These are phyloP conservation scores for Liquidambar formosana DNA, from an alignment of 164 flowering plant genomes.

Conservation along the genomic window DNA sequence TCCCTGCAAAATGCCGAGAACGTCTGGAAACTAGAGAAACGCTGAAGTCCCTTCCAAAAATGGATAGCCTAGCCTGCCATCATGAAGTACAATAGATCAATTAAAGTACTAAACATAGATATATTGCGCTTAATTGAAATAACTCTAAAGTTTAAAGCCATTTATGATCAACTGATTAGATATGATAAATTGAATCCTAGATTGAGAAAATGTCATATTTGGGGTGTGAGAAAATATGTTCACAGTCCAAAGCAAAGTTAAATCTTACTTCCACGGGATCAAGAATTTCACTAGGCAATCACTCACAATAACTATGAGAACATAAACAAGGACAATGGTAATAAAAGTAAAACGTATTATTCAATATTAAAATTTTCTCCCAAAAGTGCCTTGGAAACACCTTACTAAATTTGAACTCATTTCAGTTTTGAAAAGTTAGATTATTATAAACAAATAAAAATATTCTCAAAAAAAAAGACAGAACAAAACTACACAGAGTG, in stretches of 20 bases:
- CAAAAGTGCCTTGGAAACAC: no score
- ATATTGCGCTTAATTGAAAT: background rate
- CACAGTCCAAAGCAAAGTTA: background rate
- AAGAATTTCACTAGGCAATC: no score
- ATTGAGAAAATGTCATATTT: background rate
- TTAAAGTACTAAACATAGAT: conserved; percentile 13
- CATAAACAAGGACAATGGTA: no score
- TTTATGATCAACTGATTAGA: background rate
- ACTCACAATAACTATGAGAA: no score
- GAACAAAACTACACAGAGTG: no score
- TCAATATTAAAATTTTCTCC: no score
- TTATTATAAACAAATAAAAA: no score
- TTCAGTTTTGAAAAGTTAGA: no score
- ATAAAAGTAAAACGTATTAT: no score
- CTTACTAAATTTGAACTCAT: no score
- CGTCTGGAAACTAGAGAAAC: conserved; percentile 83
- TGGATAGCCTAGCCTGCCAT: conserved; percentile 75
- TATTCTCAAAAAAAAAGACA: no score
- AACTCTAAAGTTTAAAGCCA: background rate
- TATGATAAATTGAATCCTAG: background rate
- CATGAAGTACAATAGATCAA: conserved; percentile 14
- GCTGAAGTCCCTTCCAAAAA: conserved; percentile 91
- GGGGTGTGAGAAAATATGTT: background rate
- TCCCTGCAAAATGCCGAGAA: conserved; percentile 99
- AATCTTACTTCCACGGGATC: background rate